phyloP scores from a whole-genome alignment of 2,329 filamentous ascomycete genomes.

The Cladosporium oxysporum region DNA sequence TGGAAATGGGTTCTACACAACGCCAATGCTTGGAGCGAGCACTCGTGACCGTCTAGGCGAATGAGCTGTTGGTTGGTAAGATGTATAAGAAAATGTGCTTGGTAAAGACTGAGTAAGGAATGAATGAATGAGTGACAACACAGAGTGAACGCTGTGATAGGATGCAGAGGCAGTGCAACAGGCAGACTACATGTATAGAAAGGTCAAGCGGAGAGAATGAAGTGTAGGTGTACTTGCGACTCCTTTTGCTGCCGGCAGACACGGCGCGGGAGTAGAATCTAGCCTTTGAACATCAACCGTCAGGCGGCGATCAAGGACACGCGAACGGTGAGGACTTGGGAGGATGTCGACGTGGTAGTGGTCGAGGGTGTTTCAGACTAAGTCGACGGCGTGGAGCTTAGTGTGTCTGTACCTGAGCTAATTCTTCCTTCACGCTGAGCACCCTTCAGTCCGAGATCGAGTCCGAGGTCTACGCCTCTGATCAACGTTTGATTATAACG shows the following conservation, averaged over 20 bases:
- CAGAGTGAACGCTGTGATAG: neutral
- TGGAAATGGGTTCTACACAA: neutral
- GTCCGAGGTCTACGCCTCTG: neutral
- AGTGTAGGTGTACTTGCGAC: neutral
- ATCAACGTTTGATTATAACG: neutral
- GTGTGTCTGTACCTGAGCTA: constrained; percentile 2
- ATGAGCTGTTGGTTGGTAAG: neutral
- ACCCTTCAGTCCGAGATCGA: neutral
- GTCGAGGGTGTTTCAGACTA: neutral
- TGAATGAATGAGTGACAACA: neutral
- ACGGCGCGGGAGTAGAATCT: neutral
- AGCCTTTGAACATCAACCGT: neutral
- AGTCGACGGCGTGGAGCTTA: constrained; percentile 7
- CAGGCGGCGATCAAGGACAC: neutral
- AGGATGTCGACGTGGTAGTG: neutral
- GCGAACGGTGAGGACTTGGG: neutral
- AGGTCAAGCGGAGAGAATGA: neutral
- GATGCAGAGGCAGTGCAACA: neutral
- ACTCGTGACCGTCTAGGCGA: neutral
- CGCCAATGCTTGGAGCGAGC: constrained; percentile 8
- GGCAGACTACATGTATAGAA: neutral
- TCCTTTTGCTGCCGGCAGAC: neutral
- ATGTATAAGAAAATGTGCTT: neutral
- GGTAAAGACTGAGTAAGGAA: neutral
- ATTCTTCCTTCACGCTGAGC: neutral